Conservation (phyloP, 225 moss, liverwort and hornwort species). For the Polytrichum commune region DNA sequence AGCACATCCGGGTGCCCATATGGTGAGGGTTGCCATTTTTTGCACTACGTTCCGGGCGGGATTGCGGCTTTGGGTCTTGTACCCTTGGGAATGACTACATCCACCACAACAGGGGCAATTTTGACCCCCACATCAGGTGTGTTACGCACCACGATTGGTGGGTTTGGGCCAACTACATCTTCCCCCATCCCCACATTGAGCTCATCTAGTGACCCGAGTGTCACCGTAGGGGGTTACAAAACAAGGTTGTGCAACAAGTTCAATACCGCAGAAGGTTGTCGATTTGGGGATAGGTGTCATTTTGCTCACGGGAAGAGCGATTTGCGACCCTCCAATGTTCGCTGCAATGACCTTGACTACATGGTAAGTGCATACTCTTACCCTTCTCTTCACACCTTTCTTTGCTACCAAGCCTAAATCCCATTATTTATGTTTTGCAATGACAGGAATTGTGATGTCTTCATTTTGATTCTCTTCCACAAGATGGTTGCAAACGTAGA, state of each 20-base stretch:
- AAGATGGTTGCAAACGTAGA: no score
- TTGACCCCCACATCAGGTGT: slow-evolving; percentile 42
- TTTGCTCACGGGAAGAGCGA: slow-evolving; percentile 94
- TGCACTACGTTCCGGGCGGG: slow-evolving; percentile 92
- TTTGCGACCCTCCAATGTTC: slow-evolving; percentile 74
- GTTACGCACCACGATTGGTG: slow-evolving; percentile 54
- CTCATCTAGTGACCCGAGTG: slow-evolving; percentile 53
- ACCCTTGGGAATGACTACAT: slow-evolving; percentile 47
- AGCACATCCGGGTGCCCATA: slow-evolving; percentile 97
- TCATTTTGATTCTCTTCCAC: no score
- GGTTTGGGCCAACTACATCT: slow-evolving; percentile 35
- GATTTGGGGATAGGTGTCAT: slow-evolving; percentile 93
- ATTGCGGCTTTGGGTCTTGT: slow-evolving; percentile 77
- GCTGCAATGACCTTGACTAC: slow-evolving; percentile 42
- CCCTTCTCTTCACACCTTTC: neutral
- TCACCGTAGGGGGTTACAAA: slow-evolving; percentile 89
- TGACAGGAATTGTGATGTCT: no score
- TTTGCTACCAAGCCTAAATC: neutral
- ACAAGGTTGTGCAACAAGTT: slow-evolving; percentile 93
- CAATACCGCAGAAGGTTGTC: slow-evolving; percentile 80
- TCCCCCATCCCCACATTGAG: slow-evolving; percentile 14
- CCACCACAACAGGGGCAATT: slow-evolving; percentile 22
- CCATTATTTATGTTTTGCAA: no score
- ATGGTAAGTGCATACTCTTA: slow-evolving; percentile 17
- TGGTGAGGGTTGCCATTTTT: slow-evolving; percentile 95